A percentile compares a stretch with the other conserved stretches of the same genome.
These are phyloP conservation scores for Myxozyma vanderwaltii DNA, from an alignment of 805 yeast species.

Conservation along the genomic window DNA sequence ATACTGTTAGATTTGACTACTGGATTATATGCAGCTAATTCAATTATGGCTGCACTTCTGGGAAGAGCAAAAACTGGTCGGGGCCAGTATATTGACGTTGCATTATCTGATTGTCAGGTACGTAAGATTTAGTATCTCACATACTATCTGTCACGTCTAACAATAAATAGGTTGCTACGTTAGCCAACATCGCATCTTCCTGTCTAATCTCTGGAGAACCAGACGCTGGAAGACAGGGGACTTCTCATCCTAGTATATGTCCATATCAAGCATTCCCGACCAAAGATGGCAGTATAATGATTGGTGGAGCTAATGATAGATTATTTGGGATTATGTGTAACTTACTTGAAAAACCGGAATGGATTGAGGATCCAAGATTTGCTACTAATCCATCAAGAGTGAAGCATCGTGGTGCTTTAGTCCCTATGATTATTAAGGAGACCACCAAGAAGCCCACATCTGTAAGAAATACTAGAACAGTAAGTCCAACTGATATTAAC, in stretches of 20 bases:
- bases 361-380: conserved; percentile 43
- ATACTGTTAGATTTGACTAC: conserved; percentile 43
- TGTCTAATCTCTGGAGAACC: conserved; percentile 46
- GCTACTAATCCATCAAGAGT: conserved; percentile 45
- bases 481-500: not conserved
- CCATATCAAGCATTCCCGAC: conserved; percentile 49
- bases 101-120: conserved; percentile 46
- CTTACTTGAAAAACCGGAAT: conserved; percentile 43
- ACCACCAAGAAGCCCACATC: conserved; percentile 41
- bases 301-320: conserved; percentile 49
- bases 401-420: conserved; percentile 41
- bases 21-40: conserved; percentile 46
- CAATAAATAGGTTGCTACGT: conserved; percentile 39
- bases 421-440: conserved; percentile 41
- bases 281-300: conserved; percentile 44
- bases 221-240: conserved; percentile 48
- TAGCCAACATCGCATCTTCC: conserved; percentile 47
- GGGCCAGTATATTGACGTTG: conserved; percentile 47
- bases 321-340: conserved; percentile 43
- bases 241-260: conserved; percentile 48
- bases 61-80: conserved; percentile 41
- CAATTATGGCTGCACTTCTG: conserved; percentile 46
- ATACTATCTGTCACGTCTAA: not conserved
- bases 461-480: too few species aligned
- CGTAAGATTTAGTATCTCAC: not conserved